Evolutionary conservation across 148 eudicot species (phyloP).

Genomic region (Tetragonia tetragonoides): DNA sequence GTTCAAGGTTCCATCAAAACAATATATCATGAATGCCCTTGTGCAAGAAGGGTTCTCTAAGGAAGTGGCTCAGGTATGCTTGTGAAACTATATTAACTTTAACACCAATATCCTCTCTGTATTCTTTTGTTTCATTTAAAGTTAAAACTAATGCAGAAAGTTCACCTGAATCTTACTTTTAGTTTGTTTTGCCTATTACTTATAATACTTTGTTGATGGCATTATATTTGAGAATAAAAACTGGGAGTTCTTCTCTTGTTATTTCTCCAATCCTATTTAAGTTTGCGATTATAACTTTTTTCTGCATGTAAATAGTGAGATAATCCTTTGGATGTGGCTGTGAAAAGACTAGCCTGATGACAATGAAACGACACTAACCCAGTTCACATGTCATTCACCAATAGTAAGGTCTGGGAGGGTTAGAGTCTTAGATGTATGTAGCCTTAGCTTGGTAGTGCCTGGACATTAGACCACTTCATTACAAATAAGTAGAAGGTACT

Average conservation of each 20-base stretch:
- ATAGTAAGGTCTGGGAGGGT: background rate
- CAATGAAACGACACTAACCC: background rate
- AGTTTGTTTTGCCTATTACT: background rate
- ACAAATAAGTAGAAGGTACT: background rate
- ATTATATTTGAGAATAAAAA: background rate
- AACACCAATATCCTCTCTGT: background rate
- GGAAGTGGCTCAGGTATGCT: constrained; percentile 81
- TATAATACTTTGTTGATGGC: background rate
- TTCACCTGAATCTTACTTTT: background rate
- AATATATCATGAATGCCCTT: constrained; percentile 64
- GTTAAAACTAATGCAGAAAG: background rate
- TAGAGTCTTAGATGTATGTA: background rate
- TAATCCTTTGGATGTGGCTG: background rate
- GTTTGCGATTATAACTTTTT: background rate
- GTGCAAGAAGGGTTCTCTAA: constrained; percentile 66
- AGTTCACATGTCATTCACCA: background rate
- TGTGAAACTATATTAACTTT: background rate
- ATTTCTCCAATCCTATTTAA: no score
- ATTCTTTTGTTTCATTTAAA: background rate
- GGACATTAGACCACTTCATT: background rate
- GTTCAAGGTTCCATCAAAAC: constrained; percentile 77
- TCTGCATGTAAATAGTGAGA: background rate
- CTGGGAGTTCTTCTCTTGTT: background rate
- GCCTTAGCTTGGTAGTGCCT: background rate
- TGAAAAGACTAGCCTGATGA: background rate